phyloP scores from a whole-genome alignment of 1,139 yeast genomes.

The Candida glucosophila region DNA sequence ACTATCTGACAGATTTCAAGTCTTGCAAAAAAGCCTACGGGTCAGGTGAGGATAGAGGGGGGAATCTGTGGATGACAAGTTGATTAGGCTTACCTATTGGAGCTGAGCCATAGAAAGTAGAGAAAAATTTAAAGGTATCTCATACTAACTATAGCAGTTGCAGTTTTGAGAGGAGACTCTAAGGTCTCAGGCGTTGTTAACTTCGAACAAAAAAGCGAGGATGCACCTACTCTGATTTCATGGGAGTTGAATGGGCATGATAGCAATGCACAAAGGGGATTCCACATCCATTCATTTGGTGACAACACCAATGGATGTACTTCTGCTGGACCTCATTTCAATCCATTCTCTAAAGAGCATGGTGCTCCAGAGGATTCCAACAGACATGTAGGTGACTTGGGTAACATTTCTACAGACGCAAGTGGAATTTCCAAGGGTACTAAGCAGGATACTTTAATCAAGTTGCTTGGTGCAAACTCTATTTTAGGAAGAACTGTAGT shows the following conservation, averaged over 20 bases:
- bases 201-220: conserved; percentile 75
- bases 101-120: too few species aligned
- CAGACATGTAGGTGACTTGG: conserved; percentile 97
- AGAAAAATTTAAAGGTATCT: background rate
- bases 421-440: conserved; percentile 86
- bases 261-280: conserved; percentile 84
- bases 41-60: too few species aligned
- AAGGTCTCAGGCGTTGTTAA: conserved; percentile 78
- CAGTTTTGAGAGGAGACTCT: conserved; percentile 93
- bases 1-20: too few species aligned
- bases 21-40: too few species aligned
- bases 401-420: conserved; percentile 84
- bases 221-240: conserved; percentile 73
- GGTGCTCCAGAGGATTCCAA: conserved; percentile 87
- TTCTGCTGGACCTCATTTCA: conserved; percentile 98
- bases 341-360: conserved; percentile 84
- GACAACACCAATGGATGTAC: conserved; percentile 99
- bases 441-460: conserved; percentile 66
- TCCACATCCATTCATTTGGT: conserved; percentile 97
- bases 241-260: conserved; percentile 87
- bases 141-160: conserved; percentile 45
- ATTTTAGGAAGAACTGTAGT: conserved; percentile 94
- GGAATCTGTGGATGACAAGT: too few species aligned
- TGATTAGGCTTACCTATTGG: too few species aligned
- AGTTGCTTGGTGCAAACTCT: conserved; percentile 78